phyloP scores from a whole-genome alignment of 106 monocot species.

The Acorus calamus region DNA sequence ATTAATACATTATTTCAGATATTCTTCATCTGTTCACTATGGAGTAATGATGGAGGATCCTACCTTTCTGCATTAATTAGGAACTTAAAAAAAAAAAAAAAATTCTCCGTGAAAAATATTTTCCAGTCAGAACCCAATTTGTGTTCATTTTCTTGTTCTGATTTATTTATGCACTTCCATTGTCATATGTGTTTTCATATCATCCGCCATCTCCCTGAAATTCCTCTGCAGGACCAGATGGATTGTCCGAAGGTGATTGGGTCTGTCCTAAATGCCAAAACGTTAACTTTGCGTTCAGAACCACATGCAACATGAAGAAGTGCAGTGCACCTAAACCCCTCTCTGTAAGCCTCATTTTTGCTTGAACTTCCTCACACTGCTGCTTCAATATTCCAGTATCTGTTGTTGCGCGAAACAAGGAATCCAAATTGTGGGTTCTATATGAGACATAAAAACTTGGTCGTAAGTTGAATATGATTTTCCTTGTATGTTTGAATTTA shows the following conservation, averaged over 20 bases:
- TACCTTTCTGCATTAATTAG: too few relatives aligned
- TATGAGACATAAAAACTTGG: background rate
- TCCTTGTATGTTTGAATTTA: background rate
- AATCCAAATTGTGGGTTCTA: background rate
- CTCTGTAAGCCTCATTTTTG: constrained; percentile 21
- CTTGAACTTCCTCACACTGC: background rate
- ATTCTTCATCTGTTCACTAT: too few relatives aligned
- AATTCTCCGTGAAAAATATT: too few relatives aligned
- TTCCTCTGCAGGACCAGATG: constrained; percentile 44
- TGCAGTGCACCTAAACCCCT: constrained; percentile 44
- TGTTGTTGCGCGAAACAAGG: too few relatives aligned
- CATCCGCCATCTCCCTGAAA: too few relatives aligned
- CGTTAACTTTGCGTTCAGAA: constrained; percentile 56
- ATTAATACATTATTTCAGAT: too few relatives aligned
- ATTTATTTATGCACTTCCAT: too few relatives aligned
- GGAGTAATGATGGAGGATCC: too few relatives aligned
- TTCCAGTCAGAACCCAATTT: too few relatives aligned
- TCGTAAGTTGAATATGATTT: background rate
- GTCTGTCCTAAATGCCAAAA: constrained; percentile 56
- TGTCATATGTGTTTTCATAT: too few relatives aligned
- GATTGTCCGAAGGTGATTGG: constrained; percentile 56
- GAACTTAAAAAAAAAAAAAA: too few relatives aligned
- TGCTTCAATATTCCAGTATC: background rate
- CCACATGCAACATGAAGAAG: constrained; percentile 66
- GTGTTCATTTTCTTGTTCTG: too few relatives aligned